phyloP scores from a whole-genome alignment of 495 filamentous ascomycete species.

The Neurospora sp. region DNA sequence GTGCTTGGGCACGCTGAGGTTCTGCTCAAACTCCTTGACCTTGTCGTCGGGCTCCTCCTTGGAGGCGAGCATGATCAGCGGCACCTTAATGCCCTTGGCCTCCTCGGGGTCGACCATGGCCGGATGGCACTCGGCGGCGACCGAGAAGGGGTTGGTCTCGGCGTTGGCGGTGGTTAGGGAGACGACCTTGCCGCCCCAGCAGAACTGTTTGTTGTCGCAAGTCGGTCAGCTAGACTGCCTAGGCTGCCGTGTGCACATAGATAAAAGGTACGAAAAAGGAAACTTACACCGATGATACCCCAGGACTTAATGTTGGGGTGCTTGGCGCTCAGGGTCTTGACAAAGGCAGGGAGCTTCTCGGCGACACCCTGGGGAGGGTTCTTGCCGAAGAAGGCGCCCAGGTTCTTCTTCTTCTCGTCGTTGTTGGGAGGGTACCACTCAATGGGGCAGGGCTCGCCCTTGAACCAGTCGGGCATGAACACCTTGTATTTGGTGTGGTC shows the following conservation, averaged over 20 bases:
- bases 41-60: slow-evolving; percentile 55
- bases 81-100: slow-evolving; percentile 54
- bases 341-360: slow-evolving; percentile 50
- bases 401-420: slow-evolving; percentile 64
- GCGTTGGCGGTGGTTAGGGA: slow-evolving; percentile 44
- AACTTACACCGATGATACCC: slow-evolving; percentile 63
- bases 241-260: no score
- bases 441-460: slow-evolving; percentile 45
- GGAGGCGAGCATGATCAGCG: slow-evolving; percentile 55
- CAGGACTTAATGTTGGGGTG: slow-evolving; percentile 58
- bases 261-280: no score
- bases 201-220: slow-evolving; percentile 39
- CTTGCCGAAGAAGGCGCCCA: slow-evolving; percentile 68
- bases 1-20: slow-evolving; percentile 55
- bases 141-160: slow-evolving; percentile 53
- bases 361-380: slow-evolving; percentile 53
- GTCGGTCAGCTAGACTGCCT: no score
- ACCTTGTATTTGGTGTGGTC: slow-evolving; percentile 46
- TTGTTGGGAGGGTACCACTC: slow-evolving; percentile 69
- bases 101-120: slow-evolving; percentile 80
- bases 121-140: slow-evolving; percentile 65
- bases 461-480: slow-evolving; percentile 62
- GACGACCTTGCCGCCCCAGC: slow-evolving; percentile 83
- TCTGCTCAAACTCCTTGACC: slow-evolving; percentile 61
- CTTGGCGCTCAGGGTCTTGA: slow-evolving; percentile 46